Evolutionary conservation across 129 eudicot species (phyloP), one percentile per base, ranked within the genome.

Genomic region (Flaveria linearis): DNA sequence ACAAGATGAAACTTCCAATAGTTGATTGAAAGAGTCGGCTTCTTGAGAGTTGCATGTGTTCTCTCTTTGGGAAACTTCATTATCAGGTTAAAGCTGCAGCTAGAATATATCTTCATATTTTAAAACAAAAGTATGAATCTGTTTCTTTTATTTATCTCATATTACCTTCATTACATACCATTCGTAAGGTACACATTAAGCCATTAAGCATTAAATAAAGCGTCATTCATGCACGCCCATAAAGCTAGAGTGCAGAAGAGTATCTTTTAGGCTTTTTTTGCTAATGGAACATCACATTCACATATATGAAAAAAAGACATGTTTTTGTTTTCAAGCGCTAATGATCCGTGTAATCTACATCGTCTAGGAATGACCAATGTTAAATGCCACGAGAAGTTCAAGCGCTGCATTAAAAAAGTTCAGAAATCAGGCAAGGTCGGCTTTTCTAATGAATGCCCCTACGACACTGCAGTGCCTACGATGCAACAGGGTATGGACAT

Each of bases 401-500:
- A 94, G 84, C 84, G 83, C 56, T 94, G 99, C 87, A 86, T 94
- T 41, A 89, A 84, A 86, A 91, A 86, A 80, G 97, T 91, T 26
- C 88, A 87, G 30, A 91, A 84, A 76, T 88, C 96, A 1, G 99
- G 99, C 10, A 91, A 91, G 77, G 57, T 75, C 3, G 96, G 99
- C 56, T 94, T 94, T 73, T 91, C 99, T 8, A 86, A 58, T 5
- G 88, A 76, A 16, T 94, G 99, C 20, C 92, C 96, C 0, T 83
- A 86, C 65, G 90, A 85, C 49, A 85, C 84, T 22, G 97, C 91
- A 26, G 96, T 91, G 55, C 97, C 99, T 58, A 91, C 92, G 65
- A 94, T 94, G 99, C 89, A 83, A 49, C 99, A 91, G 86, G 99
- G 99, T 14, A 94, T 94, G 99, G 97, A 91, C 79, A 81, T 94